These are phyloP conservation scores for Yarrowia bubula DNA, from an alignment of 805 yeast genomes.

Conservation along the genomic window DNA sequence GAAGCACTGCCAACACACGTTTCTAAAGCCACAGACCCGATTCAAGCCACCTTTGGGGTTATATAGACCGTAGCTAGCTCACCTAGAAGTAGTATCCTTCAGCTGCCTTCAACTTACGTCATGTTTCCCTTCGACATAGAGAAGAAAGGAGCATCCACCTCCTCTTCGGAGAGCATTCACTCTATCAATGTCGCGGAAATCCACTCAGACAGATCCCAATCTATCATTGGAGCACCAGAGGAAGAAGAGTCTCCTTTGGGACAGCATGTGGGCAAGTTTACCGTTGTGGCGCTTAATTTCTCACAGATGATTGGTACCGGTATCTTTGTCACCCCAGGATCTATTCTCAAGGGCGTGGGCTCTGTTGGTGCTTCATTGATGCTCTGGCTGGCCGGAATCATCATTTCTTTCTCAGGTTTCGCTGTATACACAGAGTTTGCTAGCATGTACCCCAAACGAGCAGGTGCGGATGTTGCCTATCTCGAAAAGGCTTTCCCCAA, in stretches of 20 bases:
- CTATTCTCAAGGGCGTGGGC: constrained; percentile 53
- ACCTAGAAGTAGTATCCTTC: not conserved
- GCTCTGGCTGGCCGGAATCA: constrained; percentile 56
- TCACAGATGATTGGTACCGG: not conserved
- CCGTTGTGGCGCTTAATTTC: not conserved
- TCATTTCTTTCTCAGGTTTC: constrained; percentile 48
- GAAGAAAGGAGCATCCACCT: not conserved
- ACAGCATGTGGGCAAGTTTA: constrained; percentile 2
- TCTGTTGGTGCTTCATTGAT: constrained; percentile 56
- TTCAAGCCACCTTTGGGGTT: not conserved
- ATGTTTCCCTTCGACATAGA: constrained; percentile 13
- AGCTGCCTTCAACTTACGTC: not conserved
- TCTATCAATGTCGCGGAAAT: not conserved
- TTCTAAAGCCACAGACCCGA: not conserved
- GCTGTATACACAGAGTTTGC: constrained; percentile 66
- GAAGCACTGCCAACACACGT: not conserved
- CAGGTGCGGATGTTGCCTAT: constrained; percentile 70
- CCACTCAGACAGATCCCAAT: not conserved
- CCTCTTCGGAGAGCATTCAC: not conserved
- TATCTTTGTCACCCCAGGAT: not conserved
- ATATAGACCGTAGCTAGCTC: not conserved
- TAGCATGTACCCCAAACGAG: constrained; percentile 57
- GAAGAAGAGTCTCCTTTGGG: constrained; percentile 15
- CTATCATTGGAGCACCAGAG: not conserved
- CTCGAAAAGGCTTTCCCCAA: constrained; percentile 54